Percentiles rank a stretch among this genome's conserved stretches.
Conservation (phyloP, 257 asterid genomes). For the Penstemon eatonii region DNA sequence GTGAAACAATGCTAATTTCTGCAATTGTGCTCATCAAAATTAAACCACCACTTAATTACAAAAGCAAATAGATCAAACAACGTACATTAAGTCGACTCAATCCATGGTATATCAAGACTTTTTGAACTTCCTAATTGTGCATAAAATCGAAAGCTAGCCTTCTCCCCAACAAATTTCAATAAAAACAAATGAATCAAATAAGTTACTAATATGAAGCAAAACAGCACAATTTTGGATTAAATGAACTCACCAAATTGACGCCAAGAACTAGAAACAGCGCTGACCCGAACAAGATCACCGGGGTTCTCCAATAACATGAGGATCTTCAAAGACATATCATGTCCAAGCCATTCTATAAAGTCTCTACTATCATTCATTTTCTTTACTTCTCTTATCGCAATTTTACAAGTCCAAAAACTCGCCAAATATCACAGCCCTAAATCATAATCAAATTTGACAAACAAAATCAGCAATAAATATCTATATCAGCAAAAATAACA, state of each 20-base stretch:
- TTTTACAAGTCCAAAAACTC: neutral
- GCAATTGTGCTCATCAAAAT: neutral
- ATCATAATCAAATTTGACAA: neutral
- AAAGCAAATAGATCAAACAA: neutral
- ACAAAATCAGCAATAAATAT: neutral
- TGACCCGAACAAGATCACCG: conserved; percentile 59
- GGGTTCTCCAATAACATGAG: conserved; percentile 66
- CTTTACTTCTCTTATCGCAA: neutral
- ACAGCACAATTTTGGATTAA: neutral
- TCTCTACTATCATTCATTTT: conserved; percentile 49
- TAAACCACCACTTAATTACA: neutral
- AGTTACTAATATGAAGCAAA: neutral
- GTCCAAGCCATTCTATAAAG: conserved; percentile 58
- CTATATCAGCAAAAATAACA: too few species aligned
- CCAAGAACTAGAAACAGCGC: conserved; percentile 78
- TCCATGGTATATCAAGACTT: neutral
- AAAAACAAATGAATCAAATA: neutral
- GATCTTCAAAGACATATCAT: conserved; percentile 56
- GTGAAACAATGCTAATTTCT: neutral
- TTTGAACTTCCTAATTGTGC: neutral
- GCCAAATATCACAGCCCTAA: neutral
- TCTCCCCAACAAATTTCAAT: conserved; percentile 16
- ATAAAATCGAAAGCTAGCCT: conserved; percentile 12
- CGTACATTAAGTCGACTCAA: neutral
- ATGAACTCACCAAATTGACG: conserved; percentile 58